Evolutionary conservation across 371 early-diverging fungal species (phyloP).

Genomic region (Zopfochytrium polystomum): DNA sequence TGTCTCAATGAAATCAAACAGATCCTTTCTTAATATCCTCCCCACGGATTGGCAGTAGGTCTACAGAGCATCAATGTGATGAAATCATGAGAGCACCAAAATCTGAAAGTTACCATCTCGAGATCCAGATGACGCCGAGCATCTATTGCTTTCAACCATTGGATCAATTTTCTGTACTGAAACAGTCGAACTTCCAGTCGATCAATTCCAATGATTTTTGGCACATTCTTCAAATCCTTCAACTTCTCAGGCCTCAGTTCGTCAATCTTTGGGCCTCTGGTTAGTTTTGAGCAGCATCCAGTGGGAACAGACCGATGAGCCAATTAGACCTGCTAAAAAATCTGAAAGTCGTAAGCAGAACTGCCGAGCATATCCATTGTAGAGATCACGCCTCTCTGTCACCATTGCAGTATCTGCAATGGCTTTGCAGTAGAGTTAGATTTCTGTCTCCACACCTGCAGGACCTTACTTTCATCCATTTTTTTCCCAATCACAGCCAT

Average conservation of each 20-base stretch:
- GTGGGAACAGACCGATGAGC: constrained; percentile 36
- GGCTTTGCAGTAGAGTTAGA: constrained; percentile 18
- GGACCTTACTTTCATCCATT: constrained; percentile 58
- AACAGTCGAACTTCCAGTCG: constrained; percentile 70
- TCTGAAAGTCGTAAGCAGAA: constrained; percentile 78
- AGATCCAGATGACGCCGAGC: constrained; percentile 81
- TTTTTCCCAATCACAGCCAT: constrained; percentile 74
- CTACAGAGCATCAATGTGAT: constrained; percentile 38
- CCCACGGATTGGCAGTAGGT: constrained; percentile 60
- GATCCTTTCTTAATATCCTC: constrained; percentile 56
- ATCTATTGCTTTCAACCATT: constrained; percentile 92
- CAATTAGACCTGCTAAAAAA: constrained; percentile 59
- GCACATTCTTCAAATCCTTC: constrained; percentile 16
- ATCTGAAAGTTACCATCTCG: constrained; percentile 59
- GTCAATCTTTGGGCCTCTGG: constrained; percentile 6
- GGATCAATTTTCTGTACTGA: constrained; percentile 76
- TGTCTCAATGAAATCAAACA: constrained; percentile 60
- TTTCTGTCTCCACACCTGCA: background rate
- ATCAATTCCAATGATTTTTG: constrained; percentile 62
- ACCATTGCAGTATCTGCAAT: constrained; percentile 71
- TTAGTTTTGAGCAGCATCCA: background rate
- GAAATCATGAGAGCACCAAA: background rate
- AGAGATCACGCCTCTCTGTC: constrained; percentile 73
- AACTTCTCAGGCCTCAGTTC: constrained; percentile 43
- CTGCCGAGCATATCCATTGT: constrained; percentile 69